These are phyloP conservation scores for Colletotrichum caudatum DNA, from an alignment of 2,329 filamentous ascomycete genomes.

Conservation along the genomic window DNA sequence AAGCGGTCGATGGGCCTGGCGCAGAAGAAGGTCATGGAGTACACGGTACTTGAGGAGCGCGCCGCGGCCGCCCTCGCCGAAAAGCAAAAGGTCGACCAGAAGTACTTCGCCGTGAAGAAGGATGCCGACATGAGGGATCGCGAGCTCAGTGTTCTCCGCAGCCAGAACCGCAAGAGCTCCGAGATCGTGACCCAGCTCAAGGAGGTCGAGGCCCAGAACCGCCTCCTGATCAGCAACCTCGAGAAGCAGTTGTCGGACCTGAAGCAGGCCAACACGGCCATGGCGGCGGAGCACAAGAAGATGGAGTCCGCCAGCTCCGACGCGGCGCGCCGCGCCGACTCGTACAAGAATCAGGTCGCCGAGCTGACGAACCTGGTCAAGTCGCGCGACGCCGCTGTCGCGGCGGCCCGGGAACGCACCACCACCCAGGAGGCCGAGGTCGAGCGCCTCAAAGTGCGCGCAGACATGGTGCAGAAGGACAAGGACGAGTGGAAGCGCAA, in stretches of 20 bases:
- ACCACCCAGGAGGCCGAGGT: conserved; percentile 78
- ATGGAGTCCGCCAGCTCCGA: conserved; percentile 80
- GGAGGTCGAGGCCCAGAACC: conserved; percentile 84
- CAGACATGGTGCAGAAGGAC: conserved; percentile 84
- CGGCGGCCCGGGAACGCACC: conserved; percentile 66
- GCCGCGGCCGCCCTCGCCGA: conserved; percentile 81
- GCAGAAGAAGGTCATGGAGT: conserved; percentile 87
- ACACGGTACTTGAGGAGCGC: conserved; percentile 81
- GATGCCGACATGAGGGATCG: conserved; percentile 86
- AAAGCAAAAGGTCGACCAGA: conserved; percentile 97
- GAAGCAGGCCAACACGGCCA: conserved; percentile 79
- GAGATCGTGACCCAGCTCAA: conserved; percentile 96
- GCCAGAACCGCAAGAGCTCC: conserved; percentile 88
- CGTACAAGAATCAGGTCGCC: conserved; percentile 78
- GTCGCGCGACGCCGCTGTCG: conserved; percentile 75
- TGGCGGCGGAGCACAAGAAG: conserved; percentile 79
- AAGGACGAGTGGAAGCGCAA: conserved; percentile 89
- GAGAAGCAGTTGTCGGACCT: conserved; percentile 92
- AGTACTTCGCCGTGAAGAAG: conserved; percentile 96
- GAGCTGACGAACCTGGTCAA: conserved; percentile 82
- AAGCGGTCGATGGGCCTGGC: conserved; percentile 88
- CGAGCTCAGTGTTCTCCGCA: conserved; percentile 82
- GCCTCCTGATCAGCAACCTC: conserved; percentile 81
- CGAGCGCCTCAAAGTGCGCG: conserved; percentile 81
- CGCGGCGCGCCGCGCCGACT: conserved; percentile 75